Base-by-base conservation (phyloP, 2,329 filamentous ascomycete species). In the Fonsecaea multimorphosa region DNA sequence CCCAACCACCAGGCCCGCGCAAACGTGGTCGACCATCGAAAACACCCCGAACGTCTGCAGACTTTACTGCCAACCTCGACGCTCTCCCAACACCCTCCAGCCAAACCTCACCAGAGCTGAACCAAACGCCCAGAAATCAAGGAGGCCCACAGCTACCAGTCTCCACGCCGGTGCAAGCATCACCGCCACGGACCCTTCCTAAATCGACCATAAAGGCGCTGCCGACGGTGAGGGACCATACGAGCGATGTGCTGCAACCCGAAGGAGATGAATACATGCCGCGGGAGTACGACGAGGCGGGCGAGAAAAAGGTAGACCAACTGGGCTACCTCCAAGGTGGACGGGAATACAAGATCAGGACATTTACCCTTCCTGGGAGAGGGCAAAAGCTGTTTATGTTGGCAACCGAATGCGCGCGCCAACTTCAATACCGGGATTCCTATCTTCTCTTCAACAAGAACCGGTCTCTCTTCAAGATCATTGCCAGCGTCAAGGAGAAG, bases 361-460 rank as follows among this genome's bases (percentile, higher is more conserved):
- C 94, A 0, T 99, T 99, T 77, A 87, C 91, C 70, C 93, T 99
- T 3, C 93, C 94, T 19, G 89, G 96, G 74, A 86, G 95, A 72
- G 93, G 92, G 31, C 90, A 96, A 71, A 97, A 97, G 79, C 86
- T 98, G 5, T 99, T 98, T 80, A 99, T 99, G 95, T 87, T 99
- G 59, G 95, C 95, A 38, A 99, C 95, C 16, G 95, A 99, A 79
- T 98, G 95, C 76, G 95, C 95, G 27, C 88, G 95, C 71, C 93
- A 97, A 3, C 83, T 98, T 24, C 91, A 93, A 54, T 99, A 99
- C 77, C 87, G 95, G 67, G 95, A 99, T 78, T 97, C 93, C n/a
- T 99, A 99, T 77, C 84, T 99, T 38, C 83, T 99, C 16, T 99
- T 99, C 83, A 98, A 98, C 85, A 97, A 98, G 82, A 98, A 99